phyloP scores from a whole-genome alignment of 768 basidiomycete genomes.

The Leccinum variicolor region DNA sequence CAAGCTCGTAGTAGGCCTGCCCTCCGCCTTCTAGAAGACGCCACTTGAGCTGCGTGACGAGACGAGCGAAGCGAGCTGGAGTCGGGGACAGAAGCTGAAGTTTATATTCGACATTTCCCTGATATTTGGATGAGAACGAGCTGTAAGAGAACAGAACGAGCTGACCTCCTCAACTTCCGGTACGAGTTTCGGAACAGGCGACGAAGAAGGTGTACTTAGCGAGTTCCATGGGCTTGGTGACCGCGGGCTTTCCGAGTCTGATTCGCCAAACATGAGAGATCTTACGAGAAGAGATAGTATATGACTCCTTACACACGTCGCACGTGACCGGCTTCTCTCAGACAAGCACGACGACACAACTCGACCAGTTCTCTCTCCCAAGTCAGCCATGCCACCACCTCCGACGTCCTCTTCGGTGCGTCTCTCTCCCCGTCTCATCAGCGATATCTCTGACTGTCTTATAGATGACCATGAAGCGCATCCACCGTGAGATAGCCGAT shows the following conservation, averaged over 20 bases:
- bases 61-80: constrained; percentile 69
- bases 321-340: constrained; percentile 17
- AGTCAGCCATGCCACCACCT: constrained; percentile 25
- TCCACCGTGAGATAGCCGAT: constrained; percentile 78
- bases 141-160: background rate
- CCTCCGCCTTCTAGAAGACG: constrained; percentile 82
- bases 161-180: constrained; percentile 70
- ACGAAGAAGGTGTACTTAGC: constrained; percentile 56
- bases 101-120: constrained; percentile 95
- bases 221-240: constrained; percentile 83
- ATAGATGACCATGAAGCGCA: constrained; percentile 74
- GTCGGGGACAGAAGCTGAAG: constrained; percentile 81
- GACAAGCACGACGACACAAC: background rate
- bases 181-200: constrained; percentile 57
- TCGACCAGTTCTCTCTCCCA: background rate
- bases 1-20: constrained; percentile 79
- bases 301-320: background rate
- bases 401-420: constrained; percentile 23
- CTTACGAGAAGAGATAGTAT: constrained; percentile 13
- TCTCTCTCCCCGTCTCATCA: background rate
- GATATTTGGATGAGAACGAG: constrained; percentile 7
- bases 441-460: constrained; percentile 4
- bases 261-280: constrained; percentile 72
- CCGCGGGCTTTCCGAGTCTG: constrained; percentile 74
- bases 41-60: constrained; percentile 97